A percentile compares a stretch with the other conserved stretches of the same genome.
Conservation (phyloP, 495 filamentous ascomycete genomes). For the Jackrogersella multiformis region DNA sequence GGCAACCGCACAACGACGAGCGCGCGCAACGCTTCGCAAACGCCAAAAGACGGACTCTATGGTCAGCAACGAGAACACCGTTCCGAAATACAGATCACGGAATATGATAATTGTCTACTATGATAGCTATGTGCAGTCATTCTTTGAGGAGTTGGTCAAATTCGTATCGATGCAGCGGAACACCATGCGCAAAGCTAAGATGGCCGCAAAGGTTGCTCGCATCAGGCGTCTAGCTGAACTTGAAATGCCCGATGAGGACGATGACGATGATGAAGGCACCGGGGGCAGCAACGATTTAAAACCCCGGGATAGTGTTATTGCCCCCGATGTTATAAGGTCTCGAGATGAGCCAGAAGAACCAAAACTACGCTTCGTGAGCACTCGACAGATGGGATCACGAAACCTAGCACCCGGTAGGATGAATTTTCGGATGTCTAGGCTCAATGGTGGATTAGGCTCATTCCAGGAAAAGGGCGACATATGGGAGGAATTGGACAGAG, state of each 20-base stretch:
- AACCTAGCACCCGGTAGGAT: slow-evolving; percentile 12
- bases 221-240: slow-evolving; percentile 63
- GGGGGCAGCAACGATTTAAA: slow-evolving; percentile 33
- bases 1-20: slow-evolving; percentile 55
- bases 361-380: slow-evolving; percentile 46
- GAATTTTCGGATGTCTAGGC: slow-evolving; percentile 32
- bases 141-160: slow-evolving; percentile 82
- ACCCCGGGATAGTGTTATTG: slow-evolving; percentile 36
- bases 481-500: slow-evolving; percentile 78
- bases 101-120: slow-evolving; percentile 89
- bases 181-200: slow-evolving; percentile 81
- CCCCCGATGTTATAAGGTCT: slow-evolving; percentile 11
- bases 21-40: slow-evolving; percentile 57
- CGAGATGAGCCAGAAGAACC: slow-evolving; percentile 37
- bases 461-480: slow-evolving; percentile 55
- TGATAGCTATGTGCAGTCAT: slow-evolving; percentile 82
- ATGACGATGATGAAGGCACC: slow-evolving; percentile 47
- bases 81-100: slow-evolving; percentile 70
- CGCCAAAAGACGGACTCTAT: slow-evolving; percentile 69
- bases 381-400: slow-evolving; percentile 43
- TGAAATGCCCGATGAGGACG: slow-evolving; percentile 58
- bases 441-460: slow-evolving; percentile 38
- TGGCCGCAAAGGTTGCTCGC: slow-evolving; percentile 68
- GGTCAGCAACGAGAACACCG: slow-evolving; percentile 59
- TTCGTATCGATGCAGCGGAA: slow-evolving; percentile 82